Evolutionary conservation across 352 stramenopile genomes (phyloP), one percentile per base, ranked within the genome.

Genomic region (Pythium brassicae): DNA sequence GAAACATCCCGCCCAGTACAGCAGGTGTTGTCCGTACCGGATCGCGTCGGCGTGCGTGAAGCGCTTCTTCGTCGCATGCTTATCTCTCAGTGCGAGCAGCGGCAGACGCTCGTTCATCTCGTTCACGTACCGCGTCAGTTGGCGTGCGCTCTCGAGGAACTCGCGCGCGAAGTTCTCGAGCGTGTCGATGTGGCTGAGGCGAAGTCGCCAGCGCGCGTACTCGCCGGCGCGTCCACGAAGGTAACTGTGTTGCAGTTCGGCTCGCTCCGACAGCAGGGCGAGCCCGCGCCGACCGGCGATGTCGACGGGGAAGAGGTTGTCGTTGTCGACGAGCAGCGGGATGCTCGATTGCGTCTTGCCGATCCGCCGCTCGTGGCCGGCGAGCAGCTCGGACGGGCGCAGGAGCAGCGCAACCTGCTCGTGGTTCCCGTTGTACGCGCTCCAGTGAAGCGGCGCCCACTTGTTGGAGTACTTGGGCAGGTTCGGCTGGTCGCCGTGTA

Each of bases 1-100:
- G 35, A 92, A 87, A 34, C 82, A 87, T 25, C 72, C 76, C 22
- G 68, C 73, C 78, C 82, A 92, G 55, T 89, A 92, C 11, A 92
- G 59, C 52, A 92, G 50, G 40, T 92, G 82, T 58, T 92, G 82
- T 3, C 79, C 82, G 34, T 92, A 92, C 0, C 82, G 77, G 32
- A 87, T 66, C 14, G 67, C 76, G 42, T 87, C 75, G 0, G 61
- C 56, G 23, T 57, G 55, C 8, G 62, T 66, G 45, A 81, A 79
- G 23, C 43, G 34, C 49, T 60, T 44, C 26, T 50, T 39, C 49
- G 57, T 54, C 37, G 54, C 50, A 23, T 69, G 55, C 17, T 60
- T 54, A 15, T 53, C 59, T 0, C 50, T 45, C 25, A 74, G 34
- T 9, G 70, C 23, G 43, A 71, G 20, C 35, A 67, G 26, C 3